Conservation (phyloP, 805 yeast genomes). For the Kluyveromyces wickerhamii region DNA sequence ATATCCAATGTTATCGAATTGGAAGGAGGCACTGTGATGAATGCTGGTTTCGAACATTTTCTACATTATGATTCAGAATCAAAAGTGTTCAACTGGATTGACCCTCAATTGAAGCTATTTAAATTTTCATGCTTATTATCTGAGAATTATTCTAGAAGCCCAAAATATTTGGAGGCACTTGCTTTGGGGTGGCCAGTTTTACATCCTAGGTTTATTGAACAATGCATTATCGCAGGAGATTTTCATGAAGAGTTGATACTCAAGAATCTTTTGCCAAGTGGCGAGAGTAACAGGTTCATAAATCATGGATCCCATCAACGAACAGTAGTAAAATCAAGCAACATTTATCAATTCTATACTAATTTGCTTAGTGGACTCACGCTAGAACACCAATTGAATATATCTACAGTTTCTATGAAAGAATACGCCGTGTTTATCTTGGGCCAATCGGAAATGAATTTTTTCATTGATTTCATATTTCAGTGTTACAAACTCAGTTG, state of each 20-base stretch:
- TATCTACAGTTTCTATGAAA: slow-evolving; percentile 19
- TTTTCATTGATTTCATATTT: slow-evolving; percentile 21
- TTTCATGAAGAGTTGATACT: slow-evolving; percentile 32
- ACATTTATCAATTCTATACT: slow-evolving; percentile 37
- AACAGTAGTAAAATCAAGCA: slow-evolving; percentile 39
- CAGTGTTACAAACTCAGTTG: slow-evolving; percentile 17
- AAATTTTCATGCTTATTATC: slow-evolving; percentile 63
- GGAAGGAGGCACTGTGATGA: slow-evolving; percentile 38
- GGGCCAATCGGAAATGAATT: slow-evolving; percentile 23
- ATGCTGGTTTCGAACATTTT: slow-evolving; percentile 29
- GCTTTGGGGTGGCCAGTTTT: slow-evolving; percentile 85
- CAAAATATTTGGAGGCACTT: slow-evolving; percentile 67
- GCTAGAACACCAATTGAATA: slow-evolving; percentile 35
- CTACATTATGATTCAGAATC: slow-evolving; percentile 1
- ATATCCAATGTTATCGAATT: slow-evolving; percentile 30
- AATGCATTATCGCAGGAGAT: slow-evolving; percentile 32
- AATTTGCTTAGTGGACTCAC: slow-evolving; percentile 29
- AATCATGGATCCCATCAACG: slow-evolving; percentile 4
- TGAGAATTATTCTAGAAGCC: slow-evolving; percentile 50
- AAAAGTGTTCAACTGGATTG: slow-evolving; percentile 8
- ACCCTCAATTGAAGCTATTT: slow-evolving; percentile 15
- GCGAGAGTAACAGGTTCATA: slow-evolving; percentile 44
- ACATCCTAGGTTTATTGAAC: slow-evolving; percentile 47
- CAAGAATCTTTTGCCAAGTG: slow-evolving; percentile 62
- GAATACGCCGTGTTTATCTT: slow-evolving; percentile 31